These are phyloP conservation scores for Russula griseocarnosa DNA, from an alignment of 768 basidiomycete species.

Conservation along the genomic window DNA sequence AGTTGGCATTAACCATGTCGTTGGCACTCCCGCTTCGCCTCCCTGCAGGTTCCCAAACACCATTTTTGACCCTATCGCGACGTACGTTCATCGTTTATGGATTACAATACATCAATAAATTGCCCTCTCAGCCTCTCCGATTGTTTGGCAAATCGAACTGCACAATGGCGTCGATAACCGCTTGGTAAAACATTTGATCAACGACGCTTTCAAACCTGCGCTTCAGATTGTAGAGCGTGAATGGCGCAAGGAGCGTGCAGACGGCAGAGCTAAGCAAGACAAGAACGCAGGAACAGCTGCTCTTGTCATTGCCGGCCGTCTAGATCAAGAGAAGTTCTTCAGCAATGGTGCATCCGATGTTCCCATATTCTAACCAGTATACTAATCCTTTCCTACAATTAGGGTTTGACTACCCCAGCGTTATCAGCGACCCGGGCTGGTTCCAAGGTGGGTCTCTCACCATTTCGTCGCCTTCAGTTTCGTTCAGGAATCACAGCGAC, in stretches of 20 bases:
- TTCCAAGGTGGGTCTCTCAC: conserved; percentile 52
- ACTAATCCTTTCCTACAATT: neutral
- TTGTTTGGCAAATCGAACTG: conserved; percentile 74
- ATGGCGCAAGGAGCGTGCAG: conserved; percentile 56
- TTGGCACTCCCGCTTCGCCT: conserved; percentile 40
- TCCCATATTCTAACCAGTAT: neutral
- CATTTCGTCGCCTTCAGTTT: neutral
- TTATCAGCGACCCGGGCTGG: conserved; percentile 53
- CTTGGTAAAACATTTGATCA: conserved; percentile 54
- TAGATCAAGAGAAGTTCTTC: conserved; percentile 82
- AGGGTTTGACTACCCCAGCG: conserved; percentile 63
- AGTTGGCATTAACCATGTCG: neutral
- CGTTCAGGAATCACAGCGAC: neutral
- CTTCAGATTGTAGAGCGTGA: conserved; percentile 68
- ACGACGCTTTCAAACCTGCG: conserved; percentile 61
- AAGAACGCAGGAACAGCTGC: conserved; percentile 59
- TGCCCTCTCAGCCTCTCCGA: conserved; percentile 47
- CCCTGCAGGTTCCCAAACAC: conserved; percentile 15
- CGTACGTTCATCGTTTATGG: conserved; percentile 41
- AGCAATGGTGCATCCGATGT: conserved; percentile 57
- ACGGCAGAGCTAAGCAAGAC: conserved; percentile 33
- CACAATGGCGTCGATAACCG: conserved; percentile 76
- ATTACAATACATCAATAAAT: neutral
- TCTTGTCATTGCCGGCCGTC: conserved; percentile 71
- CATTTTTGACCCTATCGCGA: conserved; percentile 55